Evolutionary conservation across 2,329 filamentous ascomycete species (phyloP).

Genomic region (Penicillium vulpinum): DNA sequence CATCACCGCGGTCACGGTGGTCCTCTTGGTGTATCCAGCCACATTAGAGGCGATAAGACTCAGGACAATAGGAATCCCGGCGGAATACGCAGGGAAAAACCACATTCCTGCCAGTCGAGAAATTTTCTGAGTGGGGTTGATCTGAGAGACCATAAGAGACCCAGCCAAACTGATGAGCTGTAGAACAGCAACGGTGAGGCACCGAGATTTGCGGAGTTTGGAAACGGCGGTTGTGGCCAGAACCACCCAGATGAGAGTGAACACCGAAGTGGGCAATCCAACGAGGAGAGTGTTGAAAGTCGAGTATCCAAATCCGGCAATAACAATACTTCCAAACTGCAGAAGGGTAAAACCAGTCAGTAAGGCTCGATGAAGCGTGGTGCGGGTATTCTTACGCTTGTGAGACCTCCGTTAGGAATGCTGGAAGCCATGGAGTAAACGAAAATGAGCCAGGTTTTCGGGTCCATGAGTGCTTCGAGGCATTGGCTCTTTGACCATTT

Average conservation of each 20-base stretch:
- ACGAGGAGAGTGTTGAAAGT: conserved; percentile 21
- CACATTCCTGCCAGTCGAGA: conserved; percentile 6
- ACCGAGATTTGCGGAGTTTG: conserved; percentile 1
- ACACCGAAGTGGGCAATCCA: conserved; percentile 10
- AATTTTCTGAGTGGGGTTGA: background rate
- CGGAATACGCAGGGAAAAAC: conserved; percentile 34
- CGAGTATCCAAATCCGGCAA: conserved; percentile 20
- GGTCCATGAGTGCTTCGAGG: conserved; percentile 35
- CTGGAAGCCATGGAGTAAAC: conserved; percentile 28
- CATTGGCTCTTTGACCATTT: conserved; percentile 24
- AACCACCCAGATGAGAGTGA: conserved; percentile 12
- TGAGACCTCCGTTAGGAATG: conserved; percentile 33
- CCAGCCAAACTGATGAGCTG: background rate
- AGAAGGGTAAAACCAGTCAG: background rate
- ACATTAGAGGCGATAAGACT: conserved; percentile 45
- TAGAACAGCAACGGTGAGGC: background rate
- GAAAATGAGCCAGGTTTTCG: conserved; percentile 34
- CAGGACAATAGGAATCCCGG: conserved; percentile 34
- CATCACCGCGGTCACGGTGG: conserved; percentile 44
- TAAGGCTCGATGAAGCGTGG: too few relatives aligned
- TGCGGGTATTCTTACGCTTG: conserved; percentile 3
- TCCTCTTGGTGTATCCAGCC: conserved; percentile 50
- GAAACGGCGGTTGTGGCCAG: conserved; percentile 4
- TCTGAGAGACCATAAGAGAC: background rate
- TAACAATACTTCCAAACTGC: conserved; percentile 20